A percentile compares a stretch with the other conserved stretches of the same genome.
These are phyloP conservation scores for Leccinum subgranulosum DNA, from an alignment of 768 basidiomycete genomes.

Conservation along the genomic window DNA sequence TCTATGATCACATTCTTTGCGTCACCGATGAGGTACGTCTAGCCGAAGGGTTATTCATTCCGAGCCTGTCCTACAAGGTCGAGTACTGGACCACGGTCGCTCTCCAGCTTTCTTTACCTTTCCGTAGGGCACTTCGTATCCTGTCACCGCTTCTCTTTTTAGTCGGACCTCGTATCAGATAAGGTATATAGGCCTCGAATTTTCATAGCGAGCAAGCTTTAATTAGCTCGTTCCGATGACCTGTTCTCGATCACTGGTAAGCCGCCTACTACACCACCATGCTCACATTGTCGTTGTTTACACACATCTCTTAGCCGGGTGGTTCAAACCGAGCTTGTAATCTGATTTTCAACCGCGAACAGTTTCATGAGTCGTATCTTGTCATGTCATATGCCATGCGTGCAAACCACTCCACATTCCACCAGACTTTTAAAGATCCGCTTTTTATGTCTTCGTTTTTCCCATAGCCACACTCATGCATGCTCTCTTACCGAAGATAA, in stretches of 20 bases:
- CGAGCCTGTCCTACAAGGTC: background rate
- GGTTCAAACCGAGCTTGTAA: background rate
- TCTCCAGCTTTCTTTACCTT: conserved; percentile 6
- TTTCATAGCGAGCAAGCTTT: background rate
- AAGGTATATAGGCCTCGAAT: conserved; percentile 3
- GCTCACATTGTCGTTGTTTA: background rate
- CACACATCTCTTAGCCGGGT: background rate
- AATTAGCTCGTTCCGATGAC: background rate
- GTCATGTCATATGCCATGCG: background rate
- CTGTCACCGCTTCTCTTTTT: too few relatives aligned
- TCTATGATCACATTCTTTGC: conserved; percentile 4
- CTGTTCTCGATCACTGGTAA: background rate
- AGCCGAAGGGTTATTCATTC: background rate
- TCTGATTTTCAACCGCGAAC: background rate
- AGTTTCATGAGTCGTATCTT: background rate
- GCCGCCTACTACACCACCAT: background rate
- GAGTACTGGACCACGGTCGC: too few relatives aligned
- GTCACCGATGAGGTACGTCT: conserved; percentile 1
- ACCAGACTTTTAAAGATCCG: background rate
- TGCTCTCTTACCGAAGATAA: background rate
- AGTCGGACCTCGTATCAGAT: background rate
- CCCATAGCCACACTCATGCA: conserved; percentile 6
- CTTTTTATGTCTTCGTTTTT: background rate
- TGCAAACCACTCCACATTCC: background rate
- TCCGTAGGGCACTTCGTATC: background rate